These are phyloP conservation scores for Dentipellis sp. DNA, from an alignment of 768 basidiomycete species.

Conservation along the genomic window DNA sequence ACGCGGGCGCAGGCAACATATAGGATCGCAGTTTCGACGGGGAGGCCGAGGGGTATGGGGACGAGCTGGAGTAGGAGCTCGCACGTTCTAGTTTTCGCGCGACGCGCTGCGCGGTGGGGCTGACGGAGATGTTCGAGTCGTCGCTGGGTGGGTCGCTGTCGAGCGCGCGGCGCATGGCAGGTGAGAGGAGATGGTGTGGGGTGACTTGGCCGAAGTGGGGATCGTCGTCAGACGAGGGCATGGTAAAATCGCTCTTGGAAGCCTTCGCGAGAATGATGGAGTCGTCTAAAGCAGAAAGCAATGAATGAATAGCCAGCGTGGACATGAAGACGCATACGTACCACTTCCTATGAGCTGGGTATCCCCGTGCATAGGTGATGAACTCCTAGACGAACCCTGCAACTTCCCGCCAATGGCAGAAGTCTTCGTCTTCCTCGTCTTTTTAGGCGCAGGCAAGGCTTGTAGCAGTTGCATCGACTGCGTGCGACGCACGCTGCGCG, in stretches of 20 bases:
- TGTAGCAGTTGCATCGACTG: background rate
- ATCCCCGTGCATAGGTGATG: slow-evolving; percentile 17
- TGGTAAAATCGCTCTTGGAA: background rate
- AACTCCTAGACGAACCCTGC: background rate
- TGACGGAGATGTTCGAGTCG: slow-evolving; percentile 1
- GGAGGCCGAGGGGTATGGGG: background rate
- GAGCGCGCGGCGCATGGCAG: slow-evolving; percentile 33
- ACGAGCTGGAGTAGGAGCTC: background rate
- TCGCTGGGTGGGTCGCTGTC: slow-evolving; percentile 1
- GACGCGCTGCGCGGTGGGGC: background rate
- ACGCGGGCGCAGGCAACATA: background rate
- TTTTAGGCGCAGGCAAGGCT: background rate
- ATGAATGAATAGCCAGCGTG: background rate
- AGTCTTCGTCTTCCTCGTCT: slow-evolving; percentile 1
- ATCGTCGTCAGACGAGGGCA: slow-evolving; percentile 55
- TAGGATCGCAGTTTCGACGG: background rate
- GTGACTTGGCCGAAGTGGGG: slow-evolving; percentile 56
- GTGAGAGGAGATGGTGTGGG: slow-evolving; percentile 60
- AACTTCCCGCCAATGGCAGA: too few species aligned
- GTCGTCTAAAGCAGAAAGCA: slow-evolving; percentile 28
- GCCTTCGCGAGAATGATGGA: slow-evolving; percentile 30
- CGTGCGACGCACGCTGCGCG: slow-evolving; percentile 3
- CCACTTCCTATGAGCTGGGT: slow-evolving; percentile 24
- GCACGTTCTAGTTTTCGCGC: background rate
- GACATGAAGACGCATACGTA: slow-evolving; percentile 14